These are phyloP conservation scores for Gamarada debralockiae DNA, from an alignment of 495 filamentous ascomycete genomes.

Conservation along the genomic window DNA sequence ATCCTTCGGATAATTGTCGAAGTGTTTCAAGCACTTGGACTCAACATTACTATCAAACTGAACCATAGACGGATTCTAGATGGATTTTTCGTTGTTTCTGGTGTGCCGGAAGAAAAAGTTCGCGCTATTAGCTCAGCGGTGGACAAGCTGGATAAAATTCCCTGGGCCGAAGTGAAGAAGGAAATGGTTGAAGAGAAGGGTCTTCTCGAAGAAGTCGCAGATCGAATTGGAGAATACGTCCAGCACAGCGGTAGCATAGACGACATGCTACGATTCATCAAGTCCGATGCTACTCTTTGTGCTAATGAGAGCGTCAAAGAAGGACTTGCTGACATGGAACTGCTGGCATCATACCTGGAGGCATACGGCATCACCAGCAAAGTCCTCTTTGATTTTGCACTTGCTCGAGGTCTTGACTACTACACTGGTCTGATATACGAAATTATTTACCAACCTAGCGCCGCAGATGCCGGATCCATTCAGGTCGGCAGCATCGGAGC, in stretches of 20 bases:
- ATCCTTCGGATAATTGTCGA: slow-evolving; percentile 77
- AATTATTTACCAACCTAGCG: slow-evolving; percentile 62
- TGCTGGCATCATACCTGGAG: slow-evolving; percentile 76
- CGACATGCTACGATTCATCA: slow-evolving; percentile 63
- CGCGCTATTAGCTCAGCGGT: slow-evolving; percentile 82
- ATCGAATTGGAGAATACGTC: slow-evolving; percentile 78
- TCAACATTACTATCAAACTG: slow-evolving; percentile 76
- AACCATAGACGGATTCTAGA: slow-evolving; percentile 93
- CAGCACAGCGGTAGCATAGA: slow-evolving; percentile 52
- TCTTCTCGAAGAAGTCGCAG: slow-evolving; percentile 64
- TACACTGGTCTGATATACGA: slow-evolving; percentile 94
- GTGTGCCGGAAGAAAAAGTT: slow-evolving; percentile 81
- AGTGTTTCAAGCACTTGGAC: slow-evolving; percentile 74
- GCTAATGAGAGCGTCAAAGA: slow-evolving; percentile 66
- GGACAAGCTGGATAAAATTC: slow-evolving; percentile 91
- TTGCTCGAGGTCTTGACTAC: slow-evolving; percentile 84
- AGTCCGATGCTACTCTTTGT: slow-evolving; percentile 54
- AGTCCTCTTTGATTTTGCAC: slow-evolving; percentile 72
- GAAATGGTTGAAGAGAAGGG: slow-evolving; percentile 93
- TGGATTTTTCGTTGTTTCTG: slow-evolving; percentile 82
- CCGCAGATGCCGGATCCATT: slow-evolving; percentile 58
- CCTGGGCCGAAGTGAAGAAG: slow-evolving; percentile 81
- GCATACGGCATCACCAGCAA: slow-evolving; percentile 63
- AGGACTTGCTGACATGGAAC: slow-evolving; percentile 73
- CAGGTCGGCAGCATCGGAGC: slow-evolving; percentile 82